Percentiles rank a stretch among this genome's conserved stretches.
phyloP scores from a whole-genome alignment of 73 alveolate genomes.

The Stentor coeruleus region DNA sequence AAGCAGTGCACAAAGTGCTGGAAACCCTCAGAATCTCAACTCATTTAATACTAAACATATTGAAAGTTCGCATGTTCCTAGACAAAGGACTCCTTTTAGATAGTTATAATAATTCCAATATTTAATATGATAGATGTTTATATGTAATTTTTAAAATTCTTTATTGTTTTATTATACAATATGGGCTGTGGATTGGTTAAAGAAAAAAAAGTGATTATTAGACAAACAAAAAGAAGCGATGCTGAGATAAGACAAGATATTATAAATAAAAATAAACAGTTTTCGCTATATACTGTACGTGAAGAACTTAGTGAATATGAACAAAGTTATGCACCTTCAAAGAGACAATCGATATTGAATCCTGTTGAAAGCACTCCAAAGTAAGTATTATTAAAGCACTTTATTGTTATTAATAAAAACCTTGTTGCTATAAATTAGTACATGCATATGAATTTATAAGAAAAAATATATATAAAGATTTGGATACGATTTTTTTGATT shows the following conservation, averaged over 20 bases:
- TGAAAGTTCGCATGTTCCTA: background rate
- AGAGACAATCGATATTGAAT: background rate
- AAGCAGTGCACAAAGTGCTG: background rate
- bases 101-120: too few relatives aligned
- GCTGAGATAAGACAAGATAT: background rate
- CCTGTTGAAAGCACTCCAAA: too few relatives aligned
- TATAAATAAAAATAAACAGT: too few relatives aligned
- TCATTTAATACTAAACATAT: background rate
- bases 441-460: background rate
- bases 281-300: background rate
- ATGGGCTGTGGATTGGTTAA: conserved; percentile 7
- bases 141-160: too few relatives aligned
- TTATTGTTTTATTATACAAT: too few relatives aligned
- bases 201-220: too few relatives aligned
- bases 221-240: background rate
- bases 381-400: too few relatives aligned
- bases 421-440: background rate
- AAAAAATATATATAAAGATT: background rate
- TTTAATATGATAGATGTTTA: too few relatives aligned
- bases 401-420: background rate
- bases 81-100: background rate
- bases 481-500: background rate
- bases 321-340: background rate
- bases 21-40: background rate
- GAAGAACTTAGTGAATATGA: background rate